Percentiles rank a stretch among this genome's conserved stretches.
These are phyloP conservation scores for Smallanthus sonchifolius DNA, from an alignment of 129 eudicot species.

Conservation along the genomic window DNA sequence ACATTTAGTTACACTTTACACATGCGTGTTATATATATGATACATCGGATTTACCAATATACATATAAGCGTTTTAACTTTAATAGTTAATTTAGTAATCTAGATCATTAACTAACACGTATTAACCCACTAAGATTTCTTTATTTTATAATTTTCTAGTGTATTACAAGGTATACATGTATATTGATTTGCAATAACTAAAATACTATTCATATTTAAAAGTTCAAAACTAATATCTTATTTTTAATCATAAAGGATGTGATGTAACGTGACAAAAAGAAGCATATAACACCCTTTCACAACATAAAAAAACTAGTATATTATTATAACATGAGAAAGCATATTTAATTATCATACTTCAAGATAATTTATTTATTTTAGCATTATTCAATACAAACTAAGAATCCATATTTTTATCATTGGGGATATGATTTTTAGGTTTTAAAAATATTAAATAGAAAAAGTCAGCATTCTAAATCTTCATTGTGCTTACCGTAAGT, in stretches of 20 bases:
- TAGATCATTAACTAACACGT: background rate
- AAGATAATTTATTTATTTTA: conserved; percentile 6
- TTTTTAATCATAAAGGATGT: background rate
- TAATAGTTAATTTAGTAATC: background rate
- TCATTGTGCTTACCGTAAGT: no score
- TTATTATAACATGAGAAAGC: background rate
- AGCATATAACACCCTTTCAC: conserved; percentile 16
- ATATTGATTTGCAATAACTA: background rate
- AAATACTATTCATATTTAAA: background rate
- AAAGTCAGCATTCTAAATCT: conserved; percentile 24
- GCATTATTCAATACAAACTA: background rate
- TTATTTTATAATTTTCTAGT: background rate
- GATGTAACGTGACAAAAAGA: conserved; percentile 15
- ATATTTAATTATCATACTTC: conserved; percentile 5
- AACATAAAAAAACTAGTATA: background rate
- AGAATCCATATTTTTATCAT: conserved; percentile 9
- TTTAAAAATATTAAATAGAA: conserved; percentile 7
- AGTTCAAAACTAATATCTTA: background rate
- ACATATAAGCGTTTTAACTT: background rate
- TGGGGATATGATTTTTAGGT: conserved; percentile 15
- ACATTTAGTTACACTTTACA: no score
- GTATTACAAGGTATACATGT: background rate
- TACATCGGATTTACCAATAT: background rate
- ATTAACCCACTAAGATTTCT: background rate
- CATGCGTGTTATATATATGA: no score